Conservation (phyloP, 2,329 filamentous ascomycete genomes). For the Diplocarpon mali region DNA sequence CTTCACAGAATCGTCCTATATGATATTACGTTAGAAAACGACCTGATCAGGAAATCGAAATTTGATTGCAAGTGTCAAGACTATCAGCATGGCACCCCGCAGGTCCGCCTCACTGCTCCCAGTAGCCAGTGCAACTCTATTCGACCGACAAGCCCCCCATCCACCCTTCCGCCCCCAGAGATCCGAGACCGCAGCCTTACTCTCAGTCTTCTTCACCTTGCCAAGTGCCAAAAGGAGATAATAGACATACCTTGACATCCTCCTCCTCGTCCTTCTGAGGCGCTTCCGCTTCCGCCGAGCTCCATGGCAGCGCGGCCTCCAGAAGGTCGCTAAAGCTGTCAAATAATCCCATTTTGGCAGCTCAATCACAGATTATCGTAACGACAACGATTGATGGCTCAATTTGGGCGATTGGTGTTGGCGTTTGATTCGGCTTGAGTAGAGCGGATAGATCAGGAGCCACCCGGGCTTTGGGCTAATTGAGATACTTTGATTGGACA, state of each 20-base stretch:
- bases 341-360: conserved; percentile 50
- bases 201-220: background rate
- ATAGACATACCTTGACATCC: conserved; percentile 9
- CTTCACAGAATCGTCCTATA: conserved; percentile 17
- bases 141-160: background rate
- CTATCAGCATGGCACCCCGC: too few relatives aligned
- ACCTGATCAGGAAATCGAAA: too few relatives aligned
- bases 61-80: too few relatives aligned
- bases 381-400: conserved; percentile 6
- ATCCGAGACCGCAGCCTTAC: conserved; percentile 17
- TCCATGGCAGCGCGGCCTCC: conserved; percentile 55
- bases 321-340: conserved; percentile 52
- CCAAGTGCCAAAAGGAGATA: background rate
- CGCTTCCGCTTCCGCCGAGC: conserved; percentile 52
- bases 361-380: conserved; percentile 2
- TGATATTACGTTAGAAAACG: background rate
- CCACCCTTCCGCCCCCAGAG: background rate
- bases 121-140: background rate
- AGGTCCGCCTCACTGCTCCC: too few relatives aligned
- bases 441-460: background rate
- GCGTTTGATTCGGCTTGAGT: conserved; percentile 1
- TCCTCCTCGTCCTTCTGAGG: conserved; percentile 36
- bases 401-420: conserved; percentile 4
- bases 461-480: too few relatives aligned
- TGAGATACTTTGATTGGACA: conserved; percentile 20